Evolutionary conservation across 129 eudicot species (phyloP).

Genomic region (Pseudognaphalium luteoalbum): DNA sequence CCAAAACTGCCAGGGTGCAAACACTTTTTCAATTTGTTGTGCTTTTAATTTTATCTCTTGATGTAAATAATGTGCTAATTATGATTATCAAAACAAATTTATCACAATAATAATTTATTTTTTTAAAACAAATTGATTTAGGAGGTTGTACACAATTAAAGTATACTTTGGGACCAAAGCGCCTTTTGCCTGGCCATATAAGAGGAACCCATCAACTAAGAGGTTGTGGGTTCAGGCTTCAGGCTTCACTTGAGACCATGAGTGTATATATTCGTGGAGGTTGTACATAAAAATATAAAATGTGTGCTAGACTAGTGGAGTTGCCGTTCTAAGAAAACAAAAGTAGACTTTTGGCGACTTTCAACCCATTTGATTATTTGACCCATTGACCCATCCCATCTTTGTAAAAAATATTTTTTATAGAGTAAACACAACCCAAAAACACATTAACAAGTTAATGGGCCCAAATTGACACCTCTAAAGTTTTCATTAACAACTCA

Average conservation of each 20-base stretch:
- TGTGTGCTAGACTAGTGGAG: too few relatives aligned
- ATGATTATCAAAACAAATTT: neutral
- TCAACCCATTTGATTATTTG: neutral
- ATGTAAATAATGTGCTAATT: neutral
- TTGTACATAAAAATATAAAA: too few relatives aligned
- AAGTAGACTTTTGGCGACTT: too few relatives aligned
- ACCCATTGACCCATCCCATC: neutral
- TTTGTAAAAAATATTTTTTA: neutral
- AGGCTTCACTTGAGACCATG: too few relatives aligned
- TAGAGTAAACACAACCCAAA: neutral
- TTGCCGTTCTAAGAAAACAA: too few relatives aligned
- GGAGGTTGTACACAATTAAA: neutral
- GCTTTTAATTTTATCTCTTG: neutral
- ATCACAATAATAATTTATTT: neutral
- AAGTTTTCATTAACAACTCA: neutral
- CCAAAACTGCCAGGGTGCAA: neutral
- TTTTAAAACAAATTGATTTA: too few relatives aligned
- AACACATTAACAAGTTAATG: neutral
- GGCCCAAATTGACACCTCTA: neutral
- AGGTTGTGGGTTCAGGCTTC: too few relatives aligned
- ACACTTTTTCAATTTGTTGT: neutral
- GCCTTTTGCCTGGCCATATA: too few relatives aligned
- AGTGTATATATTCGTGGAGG: too few relatives aligned
- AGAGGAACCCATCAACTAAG: too few relatives aligned
- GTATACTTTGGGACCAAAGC: neutral